These are phyloP conservation scores for Hymenoscyphus albidus DNA, from an alignment of 2,329 filamentous ascomycete genomes.

Conservation along the genomic window DNA sequence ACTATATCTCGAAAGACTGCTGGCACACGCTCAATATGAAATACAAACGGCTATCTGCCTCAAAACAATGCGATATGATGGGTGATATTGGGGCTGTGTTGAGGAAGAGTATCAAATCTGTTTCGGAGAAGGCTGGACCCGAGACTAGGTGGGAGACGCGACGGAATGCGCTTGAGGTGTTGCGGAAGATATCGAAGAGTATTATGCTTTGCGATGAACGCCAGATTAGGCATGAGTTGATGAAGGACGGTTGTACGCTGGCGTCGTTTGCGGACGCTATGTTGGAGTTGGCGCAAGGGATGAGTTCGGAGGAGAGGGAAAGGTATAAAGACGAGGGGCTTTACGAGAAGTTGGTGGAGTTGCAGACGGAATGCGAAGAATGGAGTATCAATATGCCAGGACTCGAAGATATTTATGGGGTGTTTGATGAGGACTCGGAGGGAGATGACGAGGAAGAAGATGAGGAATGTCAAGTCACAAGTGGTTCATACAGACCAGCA, in stretches of 20 bases:
- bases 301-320: slow-evolving; percentile 15
- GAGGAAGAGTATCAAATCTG: background rate
- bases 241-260: slow-evolving; percentile 20
- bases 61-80: slow-evolving; percentile 12
- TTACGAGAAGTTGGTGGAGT: slow-evolving; percentile 17
- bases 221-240: slow-evolving; percentile 19
- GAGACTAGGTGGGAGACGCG: slow-evolving; percentile 15
- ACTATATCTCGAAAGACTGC: slow-evolving; percentile 15
- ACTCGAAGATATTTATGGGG: slow-evolving; percentile 10
- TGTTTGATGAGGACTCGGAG: slow-evolving; percentile 12
- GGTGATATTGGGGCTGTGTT: slow-evolving; percentile 5
- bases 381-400: slow-evolving; percentile 15
- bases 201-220: slow-evolving; percentile 19
- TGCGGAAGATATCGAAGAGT: slow-evolving; percentile 22
- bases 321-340: slow-evolving; percentile 20
- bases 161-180: slow-evolving; percentile 16
- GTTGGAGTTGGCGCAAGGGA: slow-evolving; percentile 13
- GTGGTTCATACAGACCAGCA: slow-evolving; percentile 2
- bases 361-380: slow-evolving; percentile 18
- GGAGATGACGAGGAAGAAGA: slow-evolving; percentile 9
- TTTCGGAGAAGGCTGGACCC: slow-evolving; percentile 12
- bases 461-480: background rate
- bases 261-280: slow-evolving; percentile 16
- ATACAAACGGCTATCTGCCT: slow-evolving; percentile 11
- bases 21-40: slow-evolving; percentile 18